Conservation (phyloP, 768 basidiomycete genomes). For the Trametes meyenii region DNA sequence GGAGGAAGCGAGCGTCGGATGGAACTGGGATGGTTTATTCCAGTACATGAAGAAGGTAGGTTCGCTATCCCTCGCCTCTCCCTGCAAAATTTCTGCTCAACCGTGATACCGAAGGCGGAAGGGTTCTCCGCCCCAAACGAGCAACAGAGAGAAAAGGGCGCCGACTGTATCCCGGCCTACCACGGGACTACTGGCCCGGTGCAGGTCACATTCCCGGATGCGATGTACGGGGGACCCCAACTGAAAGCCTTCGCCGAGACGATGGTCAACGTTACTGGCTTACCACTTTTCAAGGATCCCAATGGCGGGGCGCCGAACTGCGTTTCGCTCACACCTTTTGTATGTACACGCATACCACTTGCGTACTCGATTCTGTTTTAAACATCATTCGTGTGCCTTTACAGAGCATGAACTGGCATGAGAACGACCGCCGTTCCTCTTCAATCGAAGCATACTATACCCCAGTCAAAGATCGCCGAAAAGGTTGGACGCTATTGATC, state of each 20-base stretch:
- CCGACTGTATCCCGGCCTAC: conserved; percentile 44
- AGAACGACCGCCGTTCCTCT: conserved; percentile 50
- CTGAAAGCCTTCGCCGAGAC: conserved; percentile 49
- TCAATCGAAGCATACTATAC: conserved; percentile 57
- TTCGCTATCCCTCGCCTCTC: not conserved
- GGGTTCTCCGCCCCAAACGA: conserved; percentile 49
- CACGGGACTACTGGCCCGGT: conserved; percentile 58
- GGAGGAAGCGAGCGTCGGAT: conserved; percentile 26
- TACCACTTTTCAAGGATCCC: conserved; percentile 49
- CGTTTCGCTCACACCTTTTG: conserved; percentile 58
- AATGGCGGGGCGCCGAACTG: conserved; percentile 60
- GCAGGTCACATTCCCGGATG: conserved; percentile 52
- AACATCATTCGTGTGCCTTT: not conserved
- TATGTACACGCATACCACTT: conserved; percentile 17
- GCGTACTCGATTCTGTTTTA: not conserved
- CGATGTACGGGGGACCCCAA: conserved; percentile 48
- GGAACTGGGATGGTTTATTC: conserved; percentile 38
- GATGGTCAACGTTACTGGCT: conserved; percentile 50
- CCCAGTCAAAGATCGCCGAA: conserved; percentile 49
- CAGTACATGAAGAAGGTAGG: conserved; percentile 36
- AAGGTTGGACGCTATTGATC: conserved; percentile 53
- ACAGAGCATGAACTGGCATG: conserved; percentile 37
- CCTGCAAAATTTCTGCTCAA: not conserved
- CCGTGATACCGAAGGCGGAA: conserved; percentile 41
- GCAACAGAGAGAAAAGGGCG: conserved; percentile 48